Conservation (phyloP, 441 rosid genomes). For the Daphne laureola region DNA sequence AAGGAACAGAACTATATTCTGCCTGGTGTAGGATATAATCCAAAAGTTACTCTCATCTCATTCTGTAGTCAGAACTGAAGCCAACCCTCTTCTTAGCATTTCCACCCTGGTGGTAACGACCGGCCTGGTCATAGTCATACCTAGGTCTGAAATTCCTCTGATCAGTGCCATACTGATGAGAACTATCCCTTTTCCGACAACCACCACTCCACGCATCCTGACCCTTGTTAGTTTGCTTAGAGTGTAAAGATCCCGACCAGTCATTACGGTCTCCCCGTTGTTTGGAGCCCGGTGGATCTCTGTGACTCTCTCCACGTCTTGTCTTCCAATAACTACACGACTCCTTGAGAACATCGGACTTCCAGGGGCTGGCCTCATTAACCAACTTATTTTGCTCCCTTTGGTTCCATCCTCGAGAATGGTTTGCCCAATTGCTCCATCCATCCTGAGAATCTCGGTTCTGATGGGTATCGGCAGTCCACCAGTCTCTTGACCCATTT, state of each 20-base stretch:
- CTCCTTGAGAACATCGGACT: constrained; percentile 8
- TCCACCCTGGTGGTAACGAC: constrained; percentile 12
- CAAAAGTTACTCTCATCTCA: no score
- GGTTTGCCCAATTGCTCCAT: constrained; percentile 13
- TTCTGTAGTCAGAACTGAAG: constrained; percentile 17
- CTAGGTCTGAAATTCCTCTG: constrained; percentile 31
- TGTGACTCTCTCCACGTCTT: constrained; percentile 20
- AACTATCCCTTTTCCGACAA: constrained; percentile 31
- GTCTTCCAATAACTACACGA: constrained; percentile 4
- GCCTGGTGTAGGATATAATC: no score
- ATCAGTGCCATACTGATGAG: constrained; percentile 16
- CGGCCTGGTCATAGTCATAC: constrained; percentile 21
- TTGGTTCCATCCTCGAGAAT: constrained; percentile 18
- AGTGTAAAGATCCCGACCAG: constrained; percentile 18
- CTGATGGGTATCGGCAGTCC: constrained; percentile 12
- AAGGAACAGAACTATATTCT: no score
- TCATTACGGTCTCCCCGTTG: constrained; percentile 10
- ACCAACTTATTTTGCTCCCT: constrained; percentile 13
- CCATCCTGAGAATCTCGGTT: constrained; percentile 14
- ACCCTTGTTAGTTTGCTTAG: constrained; percentile 16
- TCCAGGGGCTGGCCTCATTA: constrained; percentile 17
- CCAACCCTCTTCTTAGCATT: constrained; percentile 30
- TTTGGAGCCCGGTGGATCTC: constrained; percentile 21
- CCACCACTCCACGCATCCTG: constrained; percentile 30
- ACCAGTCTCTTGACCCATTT: constrained; percentile 14